Conservation (phyloP, 257 asterid species). For the Przewalskia tangutica region DNA sequence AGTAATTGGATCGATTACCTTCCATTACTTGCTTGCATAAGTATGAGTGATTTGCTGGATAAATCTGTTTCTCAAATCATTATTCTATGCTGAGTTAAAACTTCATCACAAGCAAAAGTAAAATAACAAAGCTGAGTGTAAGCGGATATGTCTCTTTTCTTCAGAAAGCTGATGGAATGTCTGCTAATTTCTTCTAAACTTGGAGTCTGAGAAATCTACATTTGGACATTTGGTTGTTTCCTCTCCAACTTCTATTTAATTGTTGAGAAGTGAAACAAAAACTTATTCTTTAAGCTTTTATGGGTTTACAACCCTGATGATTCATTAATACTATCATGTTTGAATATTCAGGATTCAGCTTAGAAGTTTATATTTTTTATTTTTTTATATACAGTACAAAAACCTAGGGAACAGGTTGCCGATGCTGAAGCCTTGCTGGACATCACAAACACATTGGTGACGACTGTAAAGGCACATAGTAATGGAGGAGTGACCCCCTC, state of each 20-base stretch:
- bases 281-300: neutral
- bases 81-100: neutral
- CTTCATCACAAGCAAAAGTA: neutral
- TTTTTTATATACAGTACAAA: constrained; percentile 40
- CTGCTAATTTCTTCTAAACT: neutral
- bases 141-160: neutral
- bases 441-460: constrained; percentile 71
- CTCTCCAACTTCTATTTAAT: neutral
- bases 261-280: neutral
- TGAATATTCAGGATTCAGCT: neutral
- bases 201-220: neutral
- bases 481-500: constrained; percentile 66
- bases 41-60: neutral
- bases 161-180: neutral
- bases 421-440: constrained; percentile 94
- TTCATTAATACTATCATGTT: neutral
- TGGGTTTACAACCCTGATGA: neutral
- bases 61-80: neutral
- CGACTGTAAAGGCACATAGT: constrained; percentile 71
- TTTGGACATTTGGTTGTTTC: neutral
- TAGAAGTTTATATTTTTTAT: neutral
- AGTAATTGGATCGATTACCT: neutral
- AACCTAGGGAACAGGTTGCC: constrained; percentile 86
- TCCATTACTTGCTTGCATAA: neutral
- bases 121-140: neutral